Percentiles rank a stretch among this genome's conserved stretches.
Conservation (phyloP, 1,139 yeast genomes). For the Geotrichum citri-aurantii region DNA sequence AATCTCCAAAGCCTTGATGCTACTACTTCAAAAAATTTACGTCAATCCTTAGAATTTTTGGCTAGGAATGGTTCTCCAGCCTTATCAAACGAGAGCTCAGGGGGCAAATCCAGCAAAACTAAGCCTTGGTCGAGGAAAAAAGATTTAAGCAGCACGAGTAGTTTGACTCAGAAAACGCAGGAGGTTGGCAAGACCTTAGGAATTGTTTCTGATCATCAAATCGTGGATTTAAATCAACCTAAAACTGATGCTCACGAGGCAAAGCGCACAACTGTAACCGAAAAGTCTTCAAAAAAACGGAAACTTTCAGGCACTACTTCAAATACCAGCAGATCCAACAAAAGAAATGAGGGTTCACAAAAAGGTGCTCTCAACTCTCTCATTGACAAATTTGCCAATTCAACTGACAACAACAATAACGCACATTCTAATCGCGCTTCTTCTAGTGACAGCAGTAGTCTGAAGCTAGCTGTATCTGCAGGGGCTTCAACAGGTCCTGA, state of each 20-base stretch:
- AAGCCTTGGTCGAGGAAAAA: neutral
- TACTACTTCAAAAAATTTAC: neutral
- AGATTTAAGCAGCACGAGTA: neutral
- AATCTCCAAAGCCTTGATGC: neutral
- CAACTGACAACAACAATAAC: neutral
- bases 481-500: neutral
- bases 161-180: neutral
- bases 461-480: neutral
- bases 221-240: neutral
- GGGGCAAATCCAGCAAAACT: neutral
- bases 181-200: neutral
- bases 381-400: neutral
- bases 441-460: neutral
- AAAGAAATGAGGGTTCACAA: neutral
- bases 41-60: neutral
- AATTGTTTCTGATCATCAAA: neutral
- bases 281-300: neutral
- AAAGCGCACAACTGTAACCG: neutral
- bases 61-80: neutral
- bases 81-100: neutral
- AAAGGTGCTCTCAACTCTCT: neutral
- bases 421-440: neutral
- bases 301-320: neutral
- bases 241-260: neutral
- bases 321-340: neutral